Percentiles rank a stretch among this genome's conserved stretches.
phyloP scores from a whole-genome alignment of 2,329 filamentous ascomycete species.

The Phaeomoniella chlamydospora region DNA sequence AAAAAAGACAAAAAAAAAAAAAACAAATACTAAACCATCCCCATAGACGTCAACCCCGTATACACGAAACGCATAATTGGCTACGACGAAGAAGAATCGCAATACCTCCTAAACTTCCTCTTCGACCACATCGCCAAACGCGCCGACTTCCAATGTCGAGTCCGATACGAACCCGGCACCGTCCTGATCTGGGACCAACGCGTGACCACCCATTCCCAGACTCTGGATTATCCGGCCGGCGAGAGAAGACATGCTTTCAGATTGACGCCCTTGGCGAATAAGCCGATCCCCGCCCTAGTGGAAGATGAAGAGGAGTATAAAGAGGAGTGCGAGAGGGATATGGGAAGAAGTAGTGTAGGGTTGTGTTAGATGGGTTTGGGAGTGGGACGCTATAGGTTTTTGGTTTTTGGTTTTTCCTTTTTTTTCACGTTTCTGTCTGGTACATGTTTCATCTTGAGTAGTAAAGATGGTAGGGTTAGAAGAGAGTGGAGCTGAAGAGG shows the following conservation, averaged over 20 bases:
- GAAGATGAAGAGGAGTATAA: constrained; percentile 10
- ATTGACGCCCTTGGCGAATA: constrained; percentile 26
- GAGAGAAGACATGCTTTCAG: constrained; percentile 34
- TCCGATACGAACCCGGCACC: constrained; percentile 12
- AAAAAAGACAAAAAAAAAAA: not conserved
- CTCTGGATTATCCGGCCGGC: constrained; percentile 31
- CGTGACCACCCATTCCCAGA: constrained; percentile 26
- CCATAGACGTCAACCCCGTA: constrained; percentile 16
- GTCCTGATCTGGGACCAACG: constrained; percentile 17
- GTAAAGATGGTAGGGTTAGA: no score
- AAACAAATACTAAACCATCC: not conserved
- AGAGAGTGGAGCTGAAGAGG: no score
- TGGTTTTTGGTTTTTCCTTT: not conserved
- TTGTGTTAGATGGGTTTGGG: not conserved
- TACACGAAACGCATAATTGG: constrained; percentile 16
- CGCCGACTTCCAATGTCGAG: constrained; percentile 11
- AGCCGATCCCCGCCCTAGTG: constrained; percentile 10
- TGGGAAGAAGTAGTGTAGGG: not conserved
- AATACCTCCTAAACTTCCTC: constrained; percentile 11
- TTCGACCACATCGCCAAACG: constrained; percentile 10
- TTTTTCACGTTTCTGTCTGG: not conserved
- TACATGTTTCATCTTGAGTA: no score
- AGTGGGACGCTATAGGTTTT: no score
- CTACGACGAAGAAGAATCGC: constrained; percentile 12
- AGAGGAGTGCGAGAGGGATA: no score